Evolutionary conservation across 2,329 filamentous ascomycete genomes (phyloP), one percentile per base, ranked within the genome.

Genomic region (Colletotrichum sp.): DNA sequence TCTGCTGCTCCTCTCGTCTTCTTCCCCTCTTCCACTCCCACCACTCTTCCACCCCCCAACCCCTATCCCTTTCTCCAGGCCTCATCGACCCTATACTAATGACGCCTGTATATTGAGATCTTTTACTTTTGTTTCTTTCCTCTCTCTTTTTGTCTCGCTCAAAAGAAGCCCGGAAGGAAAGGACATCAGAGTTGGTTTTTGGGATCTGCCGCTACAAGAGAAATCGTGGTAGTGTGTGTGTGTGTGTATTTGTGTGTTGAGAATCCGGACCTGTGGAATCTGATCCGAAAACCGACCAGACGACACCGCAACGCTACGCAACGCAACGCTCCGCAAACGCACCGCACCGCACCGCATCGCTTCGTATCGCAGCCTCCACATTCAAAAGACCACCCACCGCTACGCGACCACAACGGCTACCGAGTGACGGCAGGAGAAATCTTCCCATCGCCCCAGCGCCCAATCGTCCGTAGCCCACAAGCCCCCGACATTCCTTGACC

Each of bases 71-170:
- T 78, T 78, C 77, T 78, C 78, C 78, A 77, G 72, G 76, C 75
- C 74, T 74, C 76, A 77, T 77, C 76, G 49, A 74, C 71, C 72
- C 67, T 78, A 78, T 68, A 74, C 77, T 75, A 73, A 77, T 77
- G 77, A 77, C 62, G 76, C 59, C 77, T 78, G 76, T 77, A 77
- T 78, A 77, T 77, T 80, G 78, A 78, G 76, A 63, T 55, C 60
- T 66, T 72, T 76, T 72, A 72, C 68, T 49, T 73, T 77, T 71
- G 76, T 77, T 68, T 75, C 66, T 75, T 76, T 75, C 69, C 60
- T 69, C 67, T 75, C 71, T 44, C 69, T 66, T 57, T 75, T 62
- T 68, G 64, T 67, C 59, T 75, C 66, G 60, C 74, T 60, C 57
- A 64, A 68, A 59, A 72, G 63, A 71, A 65, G 15, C 26, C 26